Conservation (phyloP, 2,329 filamentous ascomycete genomes). For the Tolypocladium endophyticum region DNA sequence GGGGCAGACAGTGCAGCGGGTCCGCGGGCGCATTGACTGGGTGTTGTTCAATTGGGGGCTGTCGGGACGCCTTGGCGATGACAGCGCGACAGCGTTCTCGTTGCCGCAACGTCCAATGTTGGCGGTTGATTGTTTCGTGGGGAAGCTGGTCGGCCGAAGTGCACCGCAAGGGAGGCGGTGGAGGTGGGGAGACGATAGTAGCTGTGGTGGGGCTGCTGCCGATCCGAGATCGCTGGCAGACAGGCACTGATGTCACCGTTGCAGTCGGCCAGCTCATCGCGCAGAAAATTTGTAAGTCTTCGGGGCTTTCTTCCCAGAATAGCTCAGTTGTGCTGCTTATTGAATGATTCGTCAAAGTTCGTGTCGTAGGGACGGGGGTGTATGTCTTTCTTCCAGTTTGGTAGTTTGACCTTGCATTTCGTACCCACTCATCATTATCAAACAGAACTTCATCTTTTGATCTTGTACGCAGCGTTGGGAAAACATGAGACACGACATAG, state of each 20-base stretch:
- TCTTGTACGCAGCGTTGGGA: no score
- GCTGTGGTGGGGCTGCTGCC: background rate
- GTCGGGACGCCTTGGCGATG: background rate
- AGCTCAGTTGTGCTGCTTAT: no score
- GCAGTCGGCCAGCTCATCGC: background rate
- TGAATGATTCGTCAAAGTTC: no score
- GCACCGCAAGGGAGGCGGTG: background rate
- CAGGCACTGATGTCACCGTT: background rate
- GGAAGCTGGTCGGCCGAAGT: background rate
- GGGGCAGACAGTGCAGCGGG: conserved; percentile 5
- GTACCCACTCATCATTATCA: no score
- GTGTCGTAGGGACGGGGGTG: no score
- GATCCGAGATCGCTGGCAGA: background rate
- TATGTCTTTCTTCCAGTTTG: no score
- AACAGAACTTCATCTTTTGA: no score
- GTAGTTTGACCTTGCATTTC: no score
- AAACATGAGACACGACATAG: no score
- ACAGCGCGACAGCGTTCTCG: background rate
- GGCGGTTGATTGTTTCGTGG: background rate
- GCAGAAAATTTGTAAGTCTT: no score
- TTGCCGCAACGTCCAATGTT: background rate
- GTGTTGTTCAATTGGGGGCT: background rate
- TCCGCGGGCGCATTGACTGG: background rate
- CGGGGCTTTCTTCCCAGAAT: no score
- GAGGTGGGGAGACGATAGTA: background rate